A percentile compares a stretch with the other conserved stretches of the same genome.
These are phyloP conservation scores for Pontederia paniculata DNA, from an alignment of 176 grass and related monocot species.

Conservation along the genomic window DNA sequence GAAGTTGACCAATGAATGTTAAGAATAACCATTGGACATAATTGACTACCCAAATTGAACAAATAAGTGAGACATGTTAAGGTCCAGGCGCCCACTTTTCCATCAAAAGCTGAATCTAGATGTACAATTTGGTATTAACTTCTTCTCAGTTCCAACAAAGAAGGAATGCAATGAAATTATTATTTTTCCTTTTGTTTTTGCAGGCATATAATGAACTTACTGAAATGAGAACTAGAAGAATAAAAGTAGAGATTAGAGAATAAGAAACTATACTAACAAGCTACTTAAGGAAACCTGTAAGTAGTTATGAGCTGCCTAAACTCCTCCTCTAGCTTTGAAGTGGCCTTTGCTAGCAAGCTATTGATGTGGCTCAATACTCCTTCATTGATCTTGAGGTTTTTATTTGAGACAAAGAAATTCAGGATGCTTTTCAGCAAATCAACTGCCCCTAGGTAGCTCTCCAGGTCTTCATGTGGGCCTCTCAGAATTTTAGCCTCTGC, in stretches of 20 bases:
- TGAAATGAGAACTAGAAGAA: background rate
- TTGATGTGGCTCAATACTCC: constrained; percentile 63
- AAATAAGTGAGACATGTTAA: no score
- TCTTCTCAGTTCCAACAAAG: no score
- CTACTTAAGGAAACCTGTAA: constrained; percentile 38
- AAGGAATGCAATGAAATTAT: no score
- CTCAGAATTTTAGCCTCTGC: constrained; percentile 66
- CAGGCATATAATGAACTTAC: background rate
- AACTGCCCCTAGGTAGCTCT: constrained; percentile 72
- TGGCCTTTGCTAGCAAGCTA: constrained; percentile 54
- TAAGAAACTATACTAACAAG: background rate
- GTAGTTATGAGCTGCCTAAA: constrained; percentile 57
- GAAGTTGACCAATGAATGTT: no score
- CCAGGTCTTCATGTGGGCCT: constrained; percentile 84
- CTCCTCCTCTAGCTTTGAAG: constrained; percentile 74
- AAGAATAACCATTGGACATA: no score
- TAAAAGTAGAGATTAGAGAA: background rate
- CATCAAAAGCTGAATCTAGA: no score
- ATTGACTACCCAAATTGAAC: no score
- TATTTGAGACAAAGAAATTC: constrained; percentile 58
- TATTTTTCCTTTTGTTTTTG: no score
- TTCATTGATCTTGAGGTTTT: constrained; percentile 61
- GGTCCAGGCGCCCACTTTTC: no score
- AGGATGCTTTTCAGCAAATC: constrained; percentile 59
- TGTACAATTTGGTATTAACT: no score